A percentile compares a stretch with the other conserved stretches of the same genome.
Evolutionary conservation across 495 filamentous ascomycete species (phyloP).

Genomic region (Parathielavia appendiculata): DNA sequence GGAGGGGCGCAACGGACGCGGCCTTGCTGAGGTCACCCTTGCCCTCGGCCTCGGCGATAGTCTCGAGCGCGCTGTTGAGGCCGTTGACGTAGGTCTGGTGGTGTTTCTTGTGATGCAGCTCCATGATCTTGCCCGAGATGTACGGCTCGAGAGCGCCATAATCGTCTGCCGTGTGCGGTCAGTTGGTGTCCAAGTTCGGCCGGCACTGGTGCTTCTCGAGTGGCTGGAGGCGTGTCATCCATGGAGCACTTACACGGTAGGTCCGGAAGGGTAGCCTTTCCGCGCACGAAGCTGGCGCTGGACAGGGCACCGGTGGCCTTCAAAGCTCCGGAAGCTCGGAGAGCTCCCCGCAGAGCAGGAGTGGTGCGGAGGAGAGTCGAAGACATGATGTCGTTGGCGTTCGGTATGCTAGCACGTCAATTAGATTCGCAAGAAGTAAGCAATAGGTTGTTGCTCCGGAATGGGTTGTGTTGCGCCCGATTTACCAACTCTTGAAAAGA

Average conservation of each 20-base stretch:
- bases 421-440: conserved; percentile 9
- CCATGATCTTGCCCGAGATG: conserved; percentile 98
- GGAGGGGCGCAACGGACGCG: conserved; percentile 74
- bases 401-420: conserved; percentile 13
- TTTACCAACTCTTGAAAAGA: not conserved
- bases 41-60: conserved; percentile 54
- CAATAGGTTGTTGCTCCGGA: not conserved
- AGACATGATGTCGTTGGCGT: conserved; percentile 39
- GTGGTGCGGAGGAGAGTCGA: conserved; percentile 49
- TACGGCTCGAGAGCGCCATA: conserved; percentile 89
- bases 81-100: conserved; percentile 75
- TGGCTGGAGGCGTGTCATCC: no score
- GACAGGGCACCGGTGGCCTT: conserved; percentile 53
- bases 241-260: conserved; percentile 66
- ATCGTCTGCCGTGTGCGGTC: conserved; percentile 53
- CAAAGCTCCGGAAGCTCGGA: conserved; percentile 37
- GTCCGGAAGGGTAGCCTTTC: conserved; percentile 91
- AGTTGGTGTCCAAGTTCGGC: not conserved
- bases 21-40: conserved; percentile 59
- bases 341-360: conserved; percentile 41
- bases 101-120: conserved; percentile 77
- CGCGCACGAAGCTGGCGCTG: conserved; percentile 68
- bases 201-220: not conserved
- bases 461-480: not conserved
- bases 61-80: conserved; percentile 59